These are phyloP conservation scores for Larix kaempferi DNA, from an alignment of 75 land plant species.

Conservation along the genomic window DNA sequence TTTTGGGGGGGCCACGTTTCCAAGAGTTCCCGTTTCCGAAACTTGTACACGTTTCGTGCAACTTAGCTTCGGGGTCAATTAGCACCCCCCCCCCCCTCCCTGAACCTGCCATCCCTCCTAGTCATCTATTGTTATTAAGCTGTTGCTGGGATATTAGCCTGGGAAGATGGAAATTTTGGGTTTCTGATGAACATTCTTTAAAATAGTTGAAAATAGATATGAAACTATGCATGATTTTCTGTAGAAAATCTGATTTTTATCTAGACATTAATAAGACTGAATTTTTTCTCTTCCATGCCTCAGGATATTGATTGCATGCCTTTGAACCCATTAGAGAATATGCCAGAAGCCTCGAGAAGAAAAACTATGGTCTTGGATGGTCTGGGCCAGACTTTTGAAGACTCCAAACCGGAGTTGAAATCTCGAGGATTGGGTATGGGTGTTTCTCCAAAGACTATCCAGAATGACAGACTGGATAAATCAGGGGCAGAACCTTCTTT, in stretches of 20 bases:
- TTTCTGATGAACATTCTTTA: neutral
- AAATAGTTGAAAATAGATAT: neutral
- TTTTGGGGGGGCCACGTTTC: too few relatives aligned
- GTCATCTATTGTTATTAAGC: too few relatives aligned
- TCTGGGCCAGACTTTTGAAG: conserved; percentile 25
- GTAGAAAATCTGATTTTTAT: conserved; percentile 4
- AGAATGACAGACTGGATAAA: conserved; percentile 46
- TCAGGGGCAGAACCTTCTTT: conserved; percentile 12
- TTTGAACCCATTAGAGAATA: conserved; percentile 67
- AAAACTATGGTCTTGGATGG: conserved; percentile 30
- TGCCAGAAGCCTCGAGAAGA: conserved; percentile 65
- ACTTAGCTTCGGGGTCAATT: too few relatives aligned
- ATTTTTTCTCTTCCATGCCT: neutral
- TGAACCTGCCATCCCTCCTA: too few relatives aligned
- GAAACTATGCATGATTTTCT: neutral
- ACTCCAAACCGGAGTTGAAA: conserved; percentile 27
- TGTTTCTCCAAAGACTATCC: conserved; percentile 22
- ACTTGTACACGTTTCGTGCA: too few relatives aligned
- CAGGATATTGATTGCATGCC: conserved; percentile 99
- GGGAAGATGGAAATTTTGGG: neutral
- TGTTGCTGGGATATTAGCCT: neutral
- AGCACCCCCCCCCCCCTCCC: too few relatives aligned
- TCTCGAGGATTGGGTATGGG: conserved; percentile 28
- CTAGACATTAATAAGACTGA: neutral
- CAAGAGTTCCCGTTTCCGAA: too few relatives aligned